phyloP scores from a whole-genome alignment of 1,284 basidiomycete species.

The Marasmius sp. region DNA sequence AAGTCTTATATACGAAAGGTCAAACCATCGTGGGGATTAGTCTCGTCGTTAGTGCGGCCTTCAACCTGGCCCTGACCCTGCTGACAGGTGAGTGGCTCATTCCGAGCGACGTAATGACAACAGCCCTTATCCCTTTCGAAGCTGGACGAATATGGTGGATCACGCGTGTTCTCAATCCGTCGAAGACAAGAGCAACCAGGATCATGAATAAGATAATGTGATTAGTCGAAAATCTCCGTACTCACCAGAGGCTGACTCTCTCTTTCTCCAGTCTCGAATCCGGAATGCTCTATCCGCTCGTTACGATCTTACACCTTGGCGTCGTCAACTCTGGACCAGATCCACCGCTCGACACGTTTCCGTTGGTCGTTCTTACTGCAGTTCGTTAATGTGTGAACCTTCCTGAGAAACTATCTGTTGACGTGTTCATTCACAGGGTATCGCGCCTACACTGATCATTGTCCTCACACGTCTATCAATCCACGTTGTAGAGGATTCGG shows the following conservation, averaged over 20 bases:
- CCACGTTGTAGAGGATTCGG: not conserved
- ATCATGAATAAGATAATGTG: not conserved
- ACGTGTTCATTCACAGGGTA: not conserved
- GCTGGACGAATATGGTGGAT: conserved; percentile 1
- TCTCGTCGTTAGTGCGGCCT: not conserved
- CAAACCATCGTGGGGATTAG: not conserved
- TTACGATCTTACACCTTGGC: not conserved
- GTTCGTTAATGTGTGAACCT: not conserved
- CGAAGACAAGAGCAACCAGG: not conserved
- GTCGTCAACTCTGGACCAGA: too few species aligned
- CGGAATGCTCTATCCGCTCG: not conserved
- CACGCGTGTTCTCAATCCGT: not conserved
- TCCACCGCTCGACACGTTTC: not conserved
- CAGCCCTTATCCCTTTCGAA: not conserved
- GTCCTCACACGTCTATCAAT: not conserved
- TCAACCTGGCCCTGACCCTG: not conserved
- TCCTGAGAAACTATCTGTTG: not conserved
- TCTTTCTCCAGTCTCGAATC: not conserved
- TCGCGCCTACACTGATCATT: not conserved
- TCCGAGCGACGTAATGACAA: too few species aligned
- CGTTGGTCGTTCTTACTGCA: not conserved
- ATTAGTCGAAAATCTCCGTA: too few species aligned
- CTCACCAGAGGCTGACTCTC: too few species aligned
- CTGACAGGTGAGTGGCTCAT: not conserved
- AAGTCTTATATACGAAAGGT: not conserved